These are phyloP conservation scores for Parafenestella ontariensis DNA, from an alignment of 2,329 filamentous ascomycete genomes.

Conservation along the genomic window DNA sequence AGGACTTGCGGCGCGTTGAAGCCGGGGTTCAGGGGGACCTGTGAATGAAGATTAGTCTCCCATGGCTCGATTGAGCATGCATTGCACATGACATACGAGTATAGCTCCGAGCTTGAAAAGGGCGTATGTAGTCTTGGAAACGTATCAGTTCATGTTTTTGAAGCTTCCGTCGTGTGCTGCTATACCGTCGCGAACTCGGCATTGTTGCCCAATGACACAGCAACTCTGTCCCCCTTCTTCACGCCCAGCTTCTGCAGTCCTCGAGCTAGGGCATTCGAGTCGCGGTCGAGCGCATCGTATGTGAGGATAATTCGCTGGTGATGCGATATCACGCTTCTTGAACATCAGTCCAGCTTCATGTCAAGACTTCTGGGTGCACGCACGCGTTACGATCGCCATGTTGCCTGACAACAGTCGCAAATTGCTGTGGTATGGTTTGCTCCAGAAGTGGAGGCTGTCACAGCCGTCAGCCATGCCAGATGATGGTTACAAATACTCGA, in stretches of 20 bases:
- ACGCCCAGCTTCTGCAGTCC: slow-evolving; percentile 76
- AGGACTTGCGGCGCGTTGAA: slow-evolving; percentile 83
- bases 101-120: slow-evolving; percentile 94
- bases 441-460: slow-evolving; percentile 69
- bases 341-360: slow-evolving; percentile 4
- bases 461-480: slow-evolving; percentile 12
- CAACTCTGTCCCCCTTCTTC: slow-evolving; percentile 81
- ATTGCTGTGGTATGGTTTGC: slow-evolving; percentile 76
- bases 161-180: background rate
- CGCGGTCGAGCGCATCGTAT: slow-evolving; percentile 75
- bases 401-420: slow-evolving; percentile 67
- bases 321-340: slow-evolving; percentile 61
- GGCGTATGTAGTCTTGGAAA: slow-evolving; percentile 72
- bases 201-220: slow-evolving; percentile 84
- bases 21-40: slow-evolving; percentile 88
- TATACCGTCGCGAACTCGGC: slow-evolving; percentile 79
- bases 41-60: background rate
- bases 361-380: slow-evolving; percentile 22
- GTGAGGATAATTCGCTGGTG: slow-evolving; percentile 71
- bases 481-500: slow-evolving; percentile 1
- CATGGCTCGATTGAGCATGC: too few species aligned
- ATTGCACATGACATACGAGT: slow-evolving; percentile 59
- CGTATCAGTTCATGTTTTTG: slow-evolving; percentile 16
- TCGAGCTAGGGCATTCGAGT: slow-evolving; percentile 77
- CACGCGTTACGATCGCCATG: slow-evolving; percentile 71